Base-by-base conservation (phyloP, 495 filamentous ascomycete genomes). In the Lasiosphaeriaceae sp. region DNA sequence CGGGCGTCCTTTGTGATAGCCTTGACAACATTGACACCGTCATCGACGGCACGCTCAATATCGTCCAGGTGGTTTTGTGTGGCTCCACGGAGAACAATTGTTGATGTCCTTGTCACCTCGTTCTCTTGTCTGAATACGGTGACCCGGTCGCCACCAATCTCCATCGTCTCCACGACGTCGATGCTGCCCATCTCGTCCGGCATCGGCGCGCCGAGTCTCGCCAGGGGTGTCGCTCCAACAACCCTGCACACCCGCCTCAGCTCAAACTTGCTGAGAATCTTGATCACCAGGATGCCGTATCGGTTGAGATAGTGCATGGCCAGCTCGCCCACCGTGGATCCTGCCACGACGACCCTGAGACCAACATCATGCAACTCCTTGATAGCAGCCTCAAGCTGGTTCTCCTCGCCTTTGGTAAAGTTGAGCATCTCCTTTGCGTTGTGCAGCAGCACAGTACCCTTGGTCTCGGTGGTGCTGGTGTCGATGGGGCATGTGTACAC, bases 31-130 rank as follows among this genome's bases (percentile, higher is more conserved):
- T 96, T 99, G 65, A 99, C 95, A 58, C 95, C 95, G 66, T 99
- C 95, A 64, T 99, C 95, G 31, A 99, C 91, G 49, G 95, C 95
- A 55, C 95, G 85, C 80, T 99, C 95, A 41, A 99, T 83, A 58
- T 99, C 95, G 63, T 99, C 95, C 43, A 99, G 84, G 70, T 97
- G 90, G 73, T 99, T 97, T 73, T 96, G 91, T 11, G 95, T 99
- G 11, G 95, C 95, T 44, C 95, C 95, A 51, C 95, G 85, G 57
- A 99, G 85, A 45, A 99, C 92, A 35, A 99, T 84, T 4, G 95
- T 99, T 14, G 95, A 89, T 46, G 95, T 99, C 61, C 90, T 84
- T 6, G 95, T 97, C 19, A 83, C 80, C 58, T 97, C 90, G 67
- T 90, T 86, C 74, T 97, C 94, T 80, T 99, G 95, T 60, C 95